phyloP scores from a whole-genome alignment of 257 asterid species.

The Nicotiana obtusifolia region DNA sequence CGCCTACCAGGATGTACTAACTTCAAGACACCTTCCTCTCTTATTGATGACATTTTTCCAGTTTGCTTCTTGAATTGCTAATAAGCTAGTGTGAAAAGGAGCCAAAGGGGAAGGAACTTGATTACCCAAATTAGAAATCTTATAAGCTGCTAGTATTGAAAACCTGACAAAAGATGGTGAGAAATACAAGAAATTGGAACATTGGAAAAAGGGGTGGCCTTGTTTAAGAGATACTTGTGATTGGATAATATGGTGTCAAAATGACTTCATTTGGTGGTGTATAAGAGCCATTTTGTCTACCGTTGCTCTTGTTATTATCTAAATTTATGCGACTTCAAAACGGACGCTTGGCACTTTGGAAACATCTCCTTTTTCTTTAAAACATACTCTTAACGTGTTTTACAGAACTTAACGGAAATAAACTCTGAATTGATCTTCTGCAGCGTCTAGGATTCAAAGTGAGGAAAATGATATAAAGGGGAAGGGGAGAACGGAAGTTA shows the following conservation, averaged over 20 bases:
- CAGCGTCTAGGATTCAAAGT: neutral
- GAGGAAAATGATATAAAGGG: neutral
- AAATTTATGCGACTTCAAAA: neutral
- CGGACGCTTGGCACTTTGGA: neutral
- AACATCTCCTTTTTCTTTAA: neutral
- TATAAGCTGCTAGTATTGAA: neutral
- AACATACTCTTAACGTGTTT: no score
- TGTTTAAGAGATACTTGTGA: neutral
- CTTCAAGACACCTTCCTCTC: conserved; percentile 36
- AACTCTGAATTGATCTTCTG: neutral
- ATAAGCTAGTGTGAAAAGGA: neutral
- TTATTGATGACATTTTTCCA: conserved; percentile 27
- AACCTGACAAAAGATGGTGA: conserved; percentile 11
- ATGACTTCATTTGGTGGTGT: neutral
- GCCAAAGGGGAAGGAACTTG: conserved; percentile 10
- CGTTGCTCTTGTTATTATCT: neutral
- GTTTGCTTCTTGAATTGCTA: neutral
- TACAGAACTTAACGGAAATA: neutral
- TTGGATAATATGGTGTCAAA: conserved; percentile 7
- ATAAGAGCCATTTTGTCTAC: neutral
- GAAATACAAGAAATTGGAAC: neutral
- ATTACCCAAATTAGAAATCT: neutral
- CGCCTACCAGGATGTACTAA: conserved; percentile 45
- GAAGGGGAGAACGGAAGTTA: neutral
- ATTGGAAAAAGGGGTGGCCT: neutral